A percentile compares a stretch with the other conserved stretches of the same genome.
These are phyloP conservation scores for Brassica incana DNA, from an alignment of 345 rosid genomes.

Conservation along the genomic window DNA sequence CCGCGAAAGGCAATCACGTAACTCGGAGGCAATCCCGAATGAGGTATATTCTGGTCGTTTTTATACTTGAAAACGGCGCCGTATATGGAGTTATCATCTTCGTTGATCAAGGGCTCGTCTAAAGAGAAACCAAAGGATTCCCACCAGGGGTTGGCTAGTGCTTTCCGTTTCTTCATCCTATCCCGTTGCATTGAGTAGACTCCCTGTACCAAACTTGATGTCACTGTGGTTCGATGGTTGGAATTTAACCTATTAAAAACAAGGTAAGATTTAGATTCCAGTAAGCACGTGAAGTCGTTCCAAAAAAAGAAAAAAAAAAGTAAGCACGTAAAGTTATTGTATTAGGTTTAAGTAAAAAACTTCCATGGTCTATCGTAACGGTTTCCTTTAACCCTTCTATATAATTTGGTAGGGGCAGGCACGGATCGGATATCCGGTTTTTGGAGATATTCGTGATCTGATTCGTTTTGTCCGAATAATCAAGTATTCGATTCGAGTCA, in stretches of 20 bases:
- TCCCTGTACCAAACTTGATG: constrained; percentile 51
- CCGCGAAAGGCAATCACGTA: background rate
- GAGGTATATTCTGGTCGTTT: background rate
- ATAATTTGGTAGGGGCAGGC: background rate
- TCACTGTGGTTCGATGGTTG: constrained; percentile 45
- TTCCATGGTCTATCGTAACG: background rate
- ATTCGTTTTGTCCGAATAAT: too few relatives aligned
- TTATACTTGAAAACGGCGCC: too few relatives aligned
- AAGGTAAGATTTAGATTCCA: background rate
- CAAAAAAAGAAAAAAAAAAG: too few relatives aligned
- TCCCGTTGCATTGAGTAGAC: constrained; percentile 56
- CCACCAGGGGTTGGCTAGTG: constrained; percentile 65
- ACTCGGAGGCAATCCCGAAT: background rate
- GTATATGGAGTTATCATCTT: constrained; percentile 19
- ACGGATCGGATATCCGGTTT: too few relatives aligned
- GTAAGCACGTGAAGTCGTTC: background rate
- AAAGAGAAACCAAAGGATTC: constrained; percentile 55
- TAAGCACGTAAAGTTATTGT: background rate
- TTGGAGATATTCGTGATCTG: too few relatives aligned
- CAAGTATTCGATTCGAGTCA: too few relatives aligned
- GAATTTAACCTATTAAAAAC: constrained; percentile 39
- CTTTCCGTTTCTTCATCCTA: constrained; percentile 47
- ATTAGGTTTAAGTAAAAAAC: background rate
- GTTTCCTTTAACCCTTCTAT: background rate
- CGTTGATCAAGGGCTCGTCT: constrained; percentile 47